Evolutionary conservation across 768 basidiomycete genomes (phyloP).

Genomic region (Termitomyces sp.): DNA sequence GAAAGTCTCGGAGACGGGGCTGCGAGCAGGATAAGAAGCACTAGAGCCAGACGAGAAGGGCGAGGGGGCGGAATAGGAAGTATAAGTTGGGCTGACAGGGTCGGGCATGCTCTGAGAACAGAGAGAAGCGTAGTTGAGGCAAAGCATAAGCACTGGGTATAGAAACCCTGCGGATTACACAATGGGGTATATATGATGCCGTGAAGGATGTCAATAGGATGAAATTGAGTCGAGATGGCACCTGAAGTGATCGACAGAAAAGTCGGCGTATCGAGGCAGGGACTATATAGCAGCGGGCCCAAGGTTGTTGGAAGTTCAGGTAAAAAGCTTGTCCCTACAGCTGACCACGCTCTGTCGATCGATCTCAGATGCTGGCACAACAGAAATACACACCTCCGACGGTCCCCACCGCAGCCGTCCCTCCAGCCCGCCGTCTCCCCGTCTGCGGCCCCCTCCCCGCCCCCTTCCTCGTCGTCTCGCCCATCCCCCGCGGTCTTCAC

Average conservation of each 20-base stretch:
- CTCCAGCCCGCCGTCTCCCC: not conserved
- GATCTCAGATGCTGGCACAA: slow-evolving; percentile 17
- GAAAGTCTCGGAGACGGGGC: slow-evolving; percentile 32
- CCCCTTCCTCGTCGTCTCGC: too few relatives aligned
- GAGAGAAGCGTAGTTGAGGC: slow-evolving; percentile 2
- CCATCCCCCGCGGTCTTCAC: too few relatives aligned
- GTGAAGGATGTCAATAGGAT: too few relatives aligned
- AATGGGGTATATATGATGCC: slow-evolving; percentile 1
- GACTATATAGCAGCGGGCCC: not conserved
- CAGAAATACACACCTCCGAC: slow-evolving; percentile 4
- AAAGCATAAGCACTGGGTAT: slow-evolving; percentile 4
- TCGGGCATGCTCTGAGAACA: slow-evolving; percentile 17
- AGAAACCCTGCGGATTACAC: too few relatives aligned
- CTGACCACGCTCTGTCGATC: slow-evolving; percentile 12
- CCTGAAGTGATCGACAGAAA: slow-evolving; percentile 22
- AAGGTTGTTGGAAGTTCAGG: slow-evolving; percentile 3
- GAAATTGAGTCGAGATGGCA: slow-evolving; percentile 14
- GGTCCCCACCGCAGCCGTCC: too few relatives aligned
- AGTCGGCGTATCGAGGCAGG: not conserved
- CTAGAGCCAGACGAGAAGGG: slow-evolving; percentile 35
- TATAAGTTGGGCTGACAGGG: slow-evolving; percentile 30
- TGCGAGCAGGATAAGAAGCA: slow-evolving; percentile 25
- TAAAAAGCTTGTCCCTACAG: slow-evolving; percentile 12
- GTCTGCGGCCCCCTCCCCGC: not conserved
- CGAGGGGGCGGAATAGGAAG: slow-evolving; percentile 30